Percentiles rank a stretch among this genome's conserved stretches.
These are phyloP conservation scores for Botrytis galanthina DNA, from an alignment of 2,329 filamentous ascomycete species.

Conservation along the genomic window DNA sequence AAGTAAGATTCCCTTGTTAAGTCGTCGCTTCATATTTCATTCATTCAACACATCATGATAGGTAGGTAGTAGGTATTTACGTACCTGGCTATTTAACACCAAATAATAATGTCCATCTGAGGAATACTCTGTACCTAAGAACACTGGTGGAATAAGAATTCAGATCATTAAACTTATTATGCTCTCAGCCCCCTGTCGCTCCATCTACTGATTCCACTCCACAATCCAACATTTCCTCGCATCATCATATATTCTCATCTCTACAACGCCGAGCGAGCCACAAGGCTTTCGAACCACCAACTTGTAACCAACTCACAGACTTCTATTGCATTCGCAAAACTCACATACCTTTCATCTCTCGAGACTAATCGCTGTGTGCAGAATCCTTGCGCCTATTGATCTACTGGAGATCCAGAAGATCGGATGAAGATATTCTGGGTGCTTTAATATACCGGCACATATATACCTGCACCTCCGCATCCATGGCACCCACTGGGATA, in stretches of 20 bases:
- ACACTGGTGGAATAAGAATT: too few relatives aligned
- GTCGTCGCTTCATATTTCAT: not conserved
- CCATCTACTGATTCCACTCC: not conserved
- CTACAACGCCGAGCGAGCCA: not conserved
- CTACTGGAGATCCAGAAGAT: not conserved
- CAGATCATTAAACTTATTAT: not conserved
- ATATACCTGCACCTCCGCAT: not conserved
- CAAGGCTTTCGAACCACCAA: conserved; percentile 5
- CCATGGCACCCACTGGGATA: conserved; percentile 35
- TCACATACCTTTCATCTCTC: not conserved
- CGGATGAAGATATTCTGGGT: not conserved
- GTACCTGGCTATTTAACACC: not conserved
- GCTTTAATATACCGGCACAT: not conserved
- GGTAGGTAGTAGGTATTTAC: too few relatives aligned
- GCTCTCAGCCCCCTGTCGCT: not conserved
- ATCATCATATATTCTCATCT: not conserved
- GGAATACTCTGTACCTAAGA: too few relatives aligned
- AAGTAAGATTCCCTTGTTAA: not conserved
- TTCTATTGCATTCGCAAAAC: not conserved
- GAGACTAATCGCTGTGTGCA: not conserved
- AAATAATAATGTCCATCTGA: not conserved
- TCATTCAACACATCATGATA: not conserved
- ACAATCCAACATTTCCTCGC: not conserved
- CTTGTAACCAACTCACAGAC: not conserved
- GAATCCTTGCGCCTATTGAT: not conserved